Evolutionary conservation across 116 monocot genomes (phyloP), one percentile per base, ranked within the genome.

Genomic region (Zostera marina): DNA sequence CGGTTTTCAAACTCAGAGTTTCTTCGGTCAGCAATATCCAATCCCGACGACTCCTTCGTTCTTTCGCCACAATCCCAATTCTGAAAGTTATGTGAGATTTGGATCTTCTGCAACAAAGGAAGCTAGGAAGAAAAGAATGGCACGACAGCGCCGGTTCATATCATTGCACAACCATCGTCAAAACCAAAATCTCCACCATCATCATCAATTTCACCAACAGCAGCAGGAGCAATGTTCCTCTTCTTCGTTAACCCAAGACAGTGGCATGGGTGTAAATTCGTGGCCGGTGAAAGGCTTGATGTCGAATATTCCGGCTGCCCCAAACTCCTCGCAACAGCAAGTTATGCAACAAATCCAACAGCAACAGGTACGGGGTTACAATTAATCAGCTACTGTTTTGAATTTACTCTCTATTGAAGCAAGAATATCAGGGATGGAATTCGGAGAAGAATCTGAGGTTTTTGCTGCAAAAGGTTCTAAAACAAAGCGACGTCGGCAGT

Each of bases 401-500:
- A 32, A 32, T 32, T 32, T 5, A 32, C 5, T 32, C 32, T n/a
- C n/a, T n/a, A n/a, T n/a, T n/a, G n/a, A n/a, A n/a, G n/a, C n/a
- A n/a, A n/a, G n/a, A n/a, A n/a, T n/a, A 10, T 42, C 23, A 81
- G 76, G 80, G 63, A 14, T 61, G 22, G 73, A 94, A 79, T 63
- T 9, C 68, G 3, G 93, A 94, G 60, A 84, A 85, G 77, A 94
- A 88, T 64, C 59, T 82, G 74, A 78, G 75, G 70, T 85, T 94
- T 62, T 77, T 94, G 55, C 69, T 94, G 58, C 88, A 88, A 71
- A 94, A 94, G 62, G 88, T 85, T 53, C 70, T 94, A 52, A 94
- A 94, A 72, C 94, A 94, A 60, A 94, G 94, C 53, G 94, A 94
- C 53, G 94, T 94, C 6, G 85, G 94, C 4, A 94, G 76, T 59